A percentile compares a stretch with the other conserved stretches of the same genome.
These are phyloP conservation scores for Boletus pseudopeckii DNA, from an alignment of 768 basidiomycete genomes.

Conservation along the genomic window DNA sequence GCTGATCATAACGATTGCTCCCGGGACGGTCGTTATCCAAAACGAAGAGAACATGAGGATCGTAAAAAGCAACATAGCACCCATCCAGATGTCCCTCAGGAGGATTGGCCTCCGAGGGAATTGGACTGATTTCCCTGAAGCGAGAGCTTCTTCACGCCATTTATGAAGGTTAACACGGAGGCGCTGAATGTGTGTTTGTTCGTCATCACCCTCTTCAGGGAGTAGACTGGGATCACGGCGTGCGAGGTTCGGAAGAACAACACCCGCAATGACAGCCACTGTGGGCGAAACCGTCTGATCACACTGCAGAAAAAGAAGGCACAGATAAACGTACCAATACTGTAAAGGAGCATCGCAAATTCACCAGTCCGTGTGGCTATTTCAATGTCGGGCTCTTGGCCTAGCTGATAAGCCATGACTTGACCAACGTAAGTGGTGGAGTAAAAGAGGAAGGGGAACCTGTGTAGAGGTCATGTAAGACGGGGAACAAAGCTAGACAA, in stretches of 20 bases:
- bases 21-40: slow-evolving; percentile 70
- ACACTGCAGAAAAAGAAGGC: background rate
- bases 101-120: slow-evolving; percentile 90
- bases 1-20: slow-evolving; percentile 81
- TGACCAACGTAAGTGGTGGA: slow-evolving; percentile 93
- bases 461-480: slow-evolving; percentile 24
- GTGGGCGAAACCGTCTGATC: slow-evolving; percentile 1
- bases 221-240: slow-evolving; percentile 80
- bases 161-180: slow-evolving; percentile 67
- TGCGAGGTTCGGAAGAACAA: slow-evolving; percentile 74
- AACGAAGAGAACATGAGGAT: slow-evolving; percentile 80
- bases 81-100: slow-evolving; percentile 91
- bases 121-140: slow-evolving; percentile 67
- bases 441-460: slow-evolving; percentile 96
- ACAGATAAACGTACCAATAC: slow-evolving; percentile 56
- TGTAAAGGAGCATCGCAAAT: slow-evolving; percentile 87
- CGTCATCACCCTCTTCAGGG: slow-evolving; percentile 61
- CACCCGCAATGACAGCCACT: slow-evolving; percentile 88
- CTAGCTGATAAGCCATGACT: slow-evolving; percentile 81
- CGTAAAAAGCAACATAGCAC: slow-evolving; percentile 77
- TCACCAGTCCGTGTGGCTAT: slow-evolving; percentile 82
- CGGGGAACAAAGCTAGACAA: slow-evolving; percentile 1
- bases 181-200: slow-evolving; percentile 69
- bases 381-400: slow-evolving; percentile 74
- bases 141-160: slow-evolving; percentile 84